Conservation (phyloP, 2,329 filamentous ascomycete genomes). For the Colletotrichum echinochloae region DNA sequence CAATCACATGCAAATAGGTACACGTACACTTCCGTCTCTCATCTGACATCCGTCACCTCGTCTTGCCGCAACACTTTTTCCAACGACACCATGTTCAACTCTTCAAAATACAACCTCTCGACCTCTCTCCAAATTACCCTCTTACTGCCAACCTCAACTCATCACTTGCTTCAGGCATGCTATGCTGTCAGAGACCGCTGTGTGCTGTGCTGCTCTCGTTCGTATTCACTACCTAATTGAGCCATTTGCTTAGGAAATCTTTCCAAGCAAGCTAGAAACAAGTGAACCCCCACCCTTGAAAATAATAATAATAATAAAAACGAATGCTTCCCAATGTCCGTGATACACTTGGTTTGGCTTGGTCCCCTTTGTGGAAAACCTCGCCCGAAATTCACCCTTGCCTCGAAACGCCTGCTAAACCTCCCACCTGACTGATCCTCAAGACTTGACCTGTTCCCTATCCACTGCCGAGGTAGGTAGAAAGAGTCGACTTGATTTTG, state of each 20-base stretch:
- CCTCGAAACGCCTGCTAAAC: neutral
- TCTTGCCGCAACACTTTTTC: no score
- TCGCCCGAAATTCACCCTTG: neutral
- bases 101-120: neutral
- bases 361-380: neutral
- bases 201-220: neutral
- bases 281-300: neutral
- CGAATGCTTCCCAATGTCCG: neutral
- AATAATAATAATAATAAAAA: no score
- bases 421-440: neutral
- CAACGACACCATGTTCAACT: no score
- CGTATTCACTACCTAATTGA: neutral
- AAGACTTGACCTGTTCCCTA: neutral
- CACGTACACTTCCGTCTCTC: no score
- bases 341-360: neutral
- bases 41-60: no score
- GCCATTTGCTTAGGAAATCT: neutral
- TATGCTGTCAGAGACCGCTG: neutral
- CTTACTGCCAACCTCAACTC: neutral
- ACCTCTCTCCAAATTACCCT: neutral
- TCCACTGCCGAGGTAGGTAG: no score
- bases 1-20: constrained; percentile 36
- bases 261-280: neutral
- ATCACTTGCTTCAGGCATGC: neutral
- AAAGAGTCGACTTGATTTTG: neutral